phyloP scores from a whole-genome alignment of 768 basidiomycete genomes.

The Polyporus arcularius region DNA sequence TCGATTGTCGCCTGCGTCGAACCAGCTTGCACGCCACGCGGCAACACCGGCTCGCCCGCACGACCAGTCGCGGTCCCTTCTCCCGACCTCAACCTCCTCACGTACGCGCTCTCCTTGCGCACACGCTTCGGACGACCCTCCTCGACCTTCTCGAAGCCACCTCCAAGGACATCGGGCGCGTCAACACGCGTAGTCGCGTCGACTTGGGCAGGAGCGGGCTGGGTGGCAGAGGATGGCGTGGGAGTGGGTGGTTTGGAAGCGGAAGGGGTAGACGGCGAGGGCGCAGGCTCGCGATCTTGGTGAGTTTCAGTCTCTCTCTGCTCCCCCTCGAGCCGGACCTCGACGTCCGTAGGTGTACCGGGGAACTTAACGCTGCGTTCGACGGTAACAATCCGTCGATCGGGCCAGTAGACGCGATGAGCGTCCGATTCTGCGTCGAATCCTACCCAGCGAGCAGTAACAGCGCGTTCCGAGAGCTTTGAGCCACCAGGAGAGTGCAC shows the following conservation, averaged over 20 bases:
- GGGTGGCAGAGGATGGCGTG: neutral
- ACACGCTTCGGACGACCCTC: neutral
- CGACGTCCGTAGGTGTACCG: neutral
- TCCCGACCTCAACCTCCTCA: conserved; percentile 1
- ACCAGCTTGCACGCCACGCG: conserved; percentile 5
- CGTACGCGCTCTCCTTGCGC: conserved; percentile 6
- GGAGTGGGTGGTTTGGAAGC: neutral
- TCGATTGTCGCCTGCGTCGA: conserved; percentile 1
- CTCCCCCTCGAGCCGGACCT: conserved; percentile 19
- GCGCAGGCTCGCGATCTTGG: neutral
- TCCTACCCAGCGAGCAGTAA: conserved; percentile 13
- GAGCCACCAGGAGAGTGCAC: conserved; percentile 1
- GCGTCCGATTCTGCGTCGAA: conserved; percentile 27
- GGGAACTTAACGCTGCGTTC: conserved; percentile 27
- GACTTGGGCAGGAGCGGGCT: neutral
- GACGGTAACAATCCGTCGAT: conserved; percentile 25
- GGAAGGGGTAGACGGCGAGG: neutral
- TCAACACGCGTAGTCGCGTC: too few species aligned
- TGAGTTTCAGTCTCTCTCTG: neutral
- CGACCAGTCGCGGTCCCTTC: neutral
- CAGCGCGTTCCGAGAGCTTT: conserved; percentile 10
- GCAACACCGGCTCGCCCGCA: neutral
- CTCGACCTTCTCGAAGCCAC: too few species aligned
- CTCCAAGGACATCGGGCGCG: too few species aligned
- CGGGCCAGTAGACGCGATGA: conserved; percentile 37